phyloP scores from a whole-genome alignment of 1,284 basidiomycete species.

The Rugosomyces carneus region DNA sequence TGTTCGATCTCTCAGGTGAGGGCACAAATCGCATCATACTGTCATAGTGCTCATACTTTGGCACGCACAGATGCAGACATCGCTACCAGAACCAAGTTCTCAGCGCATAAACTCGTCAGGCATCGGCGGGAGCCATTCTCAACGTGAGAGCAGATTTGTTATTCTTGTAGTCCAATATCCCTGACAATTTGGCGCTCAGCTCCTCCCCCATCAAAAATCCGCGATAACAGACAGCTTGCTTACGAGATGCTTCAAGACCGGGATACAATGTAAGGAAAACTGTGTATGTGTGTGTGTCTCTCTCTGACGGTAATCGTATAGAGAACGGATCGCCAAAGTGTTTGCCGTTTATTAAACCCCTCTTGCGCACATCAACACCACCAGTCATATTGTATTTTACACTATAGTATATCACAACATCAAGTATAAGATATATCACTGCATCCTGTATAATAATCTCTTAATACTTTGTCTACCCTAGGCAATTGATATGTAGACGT shows the following conservation, averaged over 20 bases:
- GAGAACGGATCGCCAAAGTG: constrained; percentile 19
- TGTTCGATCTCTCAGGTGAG: constrained; percentile 13
- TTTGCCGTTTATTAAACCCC: constrained; percentile 13
- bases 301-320: neutral
- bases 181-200: neutral
- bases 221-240: constrained; percentile 8
- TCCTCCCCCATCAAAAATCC: neutral
- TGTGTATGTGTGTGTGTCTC: no score
- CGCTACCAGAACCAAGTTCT: constrained; percentile 1
- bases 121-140: constrained; percentile 1
- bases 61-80: constrained; percentile 3
- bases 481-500: no score
- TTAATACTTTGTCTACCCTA: no score
- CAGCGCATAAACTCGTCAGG: constrained; percentile 2
- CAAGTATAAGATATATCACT: no score
- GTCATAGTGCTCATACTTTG: neutral
- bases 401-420: constrained; percentile 5
- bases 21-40: neutral
- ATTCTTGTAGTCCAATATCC: neutral
- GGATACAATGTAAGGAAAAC: constrained; percentile 18
- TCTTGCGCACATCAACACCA: neutral
- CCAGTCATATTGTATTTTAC: neutral
- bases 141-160: constrained; percentile 4
- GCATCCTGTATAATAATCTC: no score
- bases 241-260: constrained; percentile 18